Percentiles rank a stretch among this genome's conserved stretches.
Conservation (phyloP, 1,139 yeast species). For the Casaregolazyma lundiana region DNA sequence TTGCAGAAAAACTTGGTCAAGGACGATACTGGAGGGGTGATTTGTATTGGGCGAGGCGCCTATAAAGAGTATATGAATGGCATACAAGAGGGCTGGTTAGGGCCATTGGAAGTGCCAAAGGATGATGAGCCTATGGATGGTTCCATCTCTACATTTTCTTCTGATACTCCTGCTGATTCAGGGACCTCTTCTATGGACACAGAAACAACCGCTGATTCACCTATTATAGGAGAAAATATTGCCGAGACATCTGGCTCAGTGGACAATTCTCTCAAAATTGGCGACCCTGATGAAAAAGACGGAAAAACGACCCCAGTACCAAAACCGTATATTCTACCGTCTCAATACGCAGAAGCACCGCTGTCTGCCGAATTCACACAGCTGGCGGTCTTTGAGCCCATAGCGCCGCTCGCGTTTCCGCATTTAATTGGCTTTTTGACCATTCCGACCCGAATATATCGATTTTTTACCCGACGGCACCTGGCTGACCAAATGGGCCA, state of each 20-base stretch:
- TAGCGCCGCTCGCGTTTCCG: slow-evolving; percentile 67
- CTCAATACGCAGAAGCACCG: slow-evolving; percentile 48
- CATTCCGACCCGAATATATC: slow-evolving; percentile 68
- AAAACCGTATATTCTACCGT: slow-evolving; percentile 57
- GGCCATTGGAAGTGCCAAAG: slow-evolving; percentile 57
- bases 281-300: slow-evolving; percentile 31
- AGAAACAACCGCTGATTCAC: background rate
- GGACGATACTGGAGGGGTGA: slow-evolving; percentile 65
- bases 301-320: slow-evolving; percentile 46
- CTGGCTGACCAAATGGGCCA: slow-evolving; percentile 69
- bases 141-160: background rate
- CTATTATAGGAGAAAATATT: background rate
- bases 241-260: slow-evolving; percentile 1
- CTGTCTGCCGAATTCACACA: slow-evolving; percentile 60
- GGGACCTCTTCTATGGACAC: background rate
- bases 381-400: slow-evolving; percentile 45
- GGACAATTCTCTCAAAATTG: slow-evolving; percentile 12
- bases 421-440: slow-evolving; percentile 73
- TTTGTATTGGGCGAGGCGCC: slow-evolving; percentile 94
- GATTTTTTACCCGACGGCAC: slow-evolving; percentile 69
- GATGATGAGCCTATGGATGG: background rate
- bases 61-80: slow-evolving; percentile 90
- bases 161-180: background rate
- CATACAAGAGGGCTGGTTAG: slow-evolving; percentile 88
- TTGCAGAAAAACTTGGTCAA: slow-evolving; percentile 17